Base-by-base conservation (phyloP, 2,329 filamentous ascomycete species). In the Diaporthe australafricana region DNA sequence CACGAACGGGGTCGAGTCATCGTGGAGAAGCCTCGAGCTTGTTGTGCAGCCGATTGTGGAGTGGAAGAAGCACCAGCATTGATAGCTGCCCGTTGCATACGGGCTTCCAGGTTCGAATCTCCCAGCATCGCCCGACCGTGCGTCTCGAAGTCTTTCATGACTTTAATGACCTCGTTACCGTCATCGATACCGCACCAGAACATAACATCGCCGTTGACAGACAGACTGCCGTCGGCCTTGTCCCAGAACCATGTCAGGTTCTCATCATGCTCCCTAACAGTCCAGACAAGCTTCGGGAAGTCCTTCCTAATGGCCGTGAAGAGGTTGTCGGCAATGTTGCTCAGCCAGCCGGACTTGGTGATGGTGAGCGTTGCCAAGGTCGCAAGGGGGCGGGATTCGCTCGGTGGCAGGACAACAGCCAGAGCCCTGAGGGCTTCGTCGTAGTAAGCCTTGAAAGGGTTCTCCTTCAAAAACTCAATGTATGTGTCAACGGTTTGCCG, bases 181-280 rank as follows among this genome's bases (percentile, higher is more conserved):
- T 91, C 91, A 75, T 96, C 93, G 72, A 96, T 90, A 67, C 95
- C 95, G 81, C 97, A 98, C 93, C 96, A 98, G 87, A 98, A 98
- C 79, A 98, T 91, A 48, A 98, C 94, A 79, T 95, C 94, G 72
- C 94, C 94, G 76, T 94, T 91, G 70, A 92, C 91, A 74, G 93
- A 94, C 77, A 98, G 89, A 82, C 94, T 98, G 70, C 96, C 96
- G 77, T 98, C 95, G 12, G 96, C 93, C 87, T 98, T 98, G 83
- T 98, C 95, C 77, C 97, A 97, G 87, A 98, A 98, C 96, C 96
- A 98, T 14, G 94, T 95, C 77, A 98, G 87, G 81, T 98, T 98
- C 88, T 98, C 96, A 78, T 98, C 95, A 76, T 97, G 93, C 79
- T 95, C 93, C 85, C 94, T 96, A 73, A 98, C 96, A n/a, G 95